These are phyloP conservation scores for Vinca major DNA, from an alignment of 305 asterid genomes.

Conservation along the genomic window DNA sequence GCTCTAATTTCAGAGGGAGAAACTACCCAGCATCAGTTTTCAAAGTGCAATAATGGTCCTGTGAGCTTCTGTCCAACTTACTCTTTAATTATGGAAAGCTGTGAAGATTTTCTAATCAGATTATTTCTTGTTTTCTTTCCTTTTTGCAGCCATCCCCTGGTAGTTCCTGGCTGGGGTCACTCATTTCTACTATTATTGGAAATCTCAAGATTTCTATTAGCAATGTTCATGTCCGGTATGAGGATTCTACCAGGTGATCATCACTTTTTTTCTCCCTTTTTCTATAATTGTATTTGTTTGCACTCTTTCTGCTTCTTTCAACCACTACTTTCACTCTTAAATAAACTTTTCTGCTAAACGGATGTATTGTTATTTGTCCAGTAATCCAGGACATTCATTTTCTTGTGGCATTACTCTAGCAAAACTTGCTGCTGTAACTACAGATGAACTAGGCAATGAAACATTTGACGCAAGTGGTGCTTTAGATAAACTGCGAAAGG, in stretches of 20 bases:
- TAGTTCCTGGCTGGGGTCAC: conserved; percentile 96
- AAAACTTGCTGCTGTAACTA: conserved; percentile 96
- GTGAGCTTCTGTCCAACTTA: not conserved
- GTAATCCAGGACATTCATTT: conserved; percentile 94
- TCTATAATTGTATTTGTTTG: not conserved
- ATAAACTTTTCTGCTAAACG: conserved; percentile 8
- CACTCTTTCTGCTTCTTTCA: not conserved
- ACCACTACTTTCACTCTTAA: not conserved
- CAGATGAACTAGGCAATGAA: conserved; percentile 98
- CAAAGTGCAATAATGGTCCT: not conserved
- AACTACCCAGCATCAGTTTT: not conserved
- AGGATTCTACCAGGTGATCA: conserved; percentile 79
- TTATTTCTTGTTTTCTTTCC: conserved; percentile 2
- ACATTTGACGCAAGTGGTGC: conserved; percentile 99
- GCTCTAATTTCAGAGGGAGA: not conserved
- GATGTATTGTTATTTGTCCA: conserved; percentile 21
- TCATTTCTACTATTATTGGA: conserved; percentile 86
- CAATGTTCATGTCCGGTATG: conserved; percentile 93
- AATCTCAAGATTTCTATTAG: conserved; percentile 91
- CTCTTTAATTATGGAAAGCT: not conserved
- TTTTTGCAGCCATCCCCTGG: conserved; percentile 73
- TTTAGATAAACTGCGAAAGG: conserved; percentile 95
- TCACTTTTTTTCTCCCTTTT: conserved; percentile 6
- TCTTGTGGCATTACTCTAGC: conserved; percentile 92
- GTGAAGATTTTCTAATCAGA: conserved; percentile 16